Evolutionary conservation across 208 protist genomes (phyloP).

Genomic region (Wallacemonas rigidus): DNA sequence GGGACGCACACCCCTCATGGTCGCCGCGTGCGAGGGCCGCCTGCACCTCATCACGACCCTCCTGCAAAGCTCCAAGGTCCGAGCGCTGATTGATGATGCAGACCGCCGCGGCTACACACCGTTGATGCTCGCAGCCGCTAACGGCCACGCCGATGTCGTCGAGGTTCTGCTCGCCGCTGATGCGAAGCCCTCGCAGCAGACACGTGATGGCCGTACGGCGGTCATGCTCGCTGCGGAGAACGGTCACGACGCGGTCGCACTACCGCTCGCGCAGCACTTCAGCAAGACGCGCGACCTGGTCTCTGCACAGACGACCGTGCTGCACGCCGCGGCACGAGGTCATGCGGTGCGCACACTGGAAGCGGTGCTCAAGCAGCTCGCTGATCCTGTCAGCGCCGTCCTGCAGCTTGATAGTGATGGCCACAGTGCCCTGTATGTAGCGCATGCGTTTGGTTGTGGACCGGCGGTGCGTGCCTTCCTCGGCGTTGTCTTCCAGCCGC

Average conservation of each 20-base stretch:
- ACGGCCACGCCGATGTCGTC: conserved; percentile 54
- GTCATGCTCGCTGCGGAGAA: conserved; percentile 61
- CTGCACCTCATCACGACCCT: conserved; percentile 40
- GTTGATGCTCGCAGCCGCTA: conserved; percentile 69
- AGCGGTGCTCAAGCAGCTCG: conserved; percentile 34
- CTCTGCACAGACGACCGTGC: conserved; percentile 50
- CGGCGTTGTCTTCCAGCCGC: conserved; percentile 30
- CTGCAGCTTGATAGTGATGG: conserved; percentile 56
- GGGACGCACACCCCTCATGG: conserved; percentile 75
- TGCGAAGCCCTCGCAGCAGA: conserved; percentile 40
- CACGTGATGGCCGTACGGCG: conserved; percentile 63
- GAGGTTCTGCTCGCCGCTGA: conserved; percentile 67
- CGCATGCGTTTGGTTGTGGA: conserved; percentile 64
- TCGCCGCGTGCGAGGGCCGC: conserved; percentile 48
- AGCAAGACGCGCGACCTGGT: conserved; percentile 39
- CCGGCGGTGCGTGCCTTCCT: conserved; percentile 53
- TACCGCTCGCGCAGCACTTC: conserved; percentile 64
- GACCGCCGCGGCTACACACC: conserved; percentile 65
- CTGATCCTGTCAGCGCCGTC: conserved; percentile 27
- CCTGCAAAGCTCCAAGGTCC: conserved; percentile 39
- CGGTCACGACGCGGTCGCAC: conserved; percentile 71
- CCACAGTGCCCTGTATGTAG: conserved; percentile 66
- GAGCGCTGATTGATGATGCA: conserved; percentile 27
- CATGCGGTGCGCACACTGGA: conserved; percentile 47
- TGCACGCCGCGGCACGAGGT: conserved; percentile 79